Evolutionary conservation across 2,329 filamentous ascomycete genomes (phyloP).

Genomic region (Aphanocladium album): DNA sequence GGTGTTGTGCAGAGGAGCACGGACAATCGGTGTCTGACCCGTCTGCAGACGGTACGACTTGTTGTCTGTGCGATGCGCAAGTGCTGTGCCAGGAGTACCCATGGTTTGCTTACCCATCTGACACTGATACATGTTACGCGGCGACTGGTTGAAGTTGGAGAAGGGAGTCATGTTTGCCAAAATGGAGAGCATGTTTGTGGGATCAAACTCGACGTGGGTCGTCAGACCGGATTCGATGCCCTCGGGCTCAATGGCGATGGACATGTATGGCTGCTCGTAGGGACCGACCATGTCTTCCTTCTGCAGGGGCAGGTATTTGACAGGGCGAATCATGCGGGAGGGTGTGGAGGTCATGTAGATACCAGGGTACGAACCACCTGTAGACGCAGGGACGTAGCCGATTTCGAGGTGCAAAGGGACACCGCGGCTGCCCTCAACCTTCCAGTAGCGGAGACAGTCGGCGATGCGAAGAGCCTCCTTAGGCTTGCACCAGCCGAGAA

Average conservation of each 20-base stretch:
- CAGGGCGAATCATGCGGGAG: slow-evolving; percentile 82
- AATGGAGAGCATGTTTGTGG: slow-evolving; percentile 96
- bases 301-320: slow-evolving; percentile 84
- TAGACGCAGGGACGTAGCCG: slow-evolving; percentile 82
- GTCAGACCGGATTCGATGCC: slow-evolving; percentile 85
- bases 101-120: slow-evolving; percentile 99
- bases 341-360: slow-evolving; percentile 87
- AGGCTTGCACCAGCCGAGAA: slow-evolving; percentile 86
- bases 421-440: slow-evolving; percentile 78
- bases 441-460: slow-evolving; percentile 89
- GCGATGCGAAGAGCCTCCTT: slow-evolving; percentile 75
- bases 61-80: slow-evolving; percentile 89
- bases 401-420: slow-evolving; percentile 85
- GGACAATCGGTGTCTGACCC: slow-evolving; percentile 89
- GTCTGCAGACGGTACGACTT: slow-evolving; percentile 94
- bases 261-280: slow-evolving; percentile 97
- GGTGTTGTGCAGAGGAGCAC: slow-evolving; percentile 86
- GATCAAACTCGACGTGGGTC: slow-evolving; percentile 89
- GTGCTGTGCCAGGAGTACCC: slow-evolving; percentile 86
- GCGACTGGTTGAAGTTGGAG: slow-evolving; percentile 97
- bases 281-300: slow-evolving; percentile 86
- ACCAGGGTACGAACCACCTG: slow-evolving; percentile 91
- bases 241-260: slow-evolving; percentile 83
- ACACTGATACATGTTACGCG: slow-evolving; percentile 98
- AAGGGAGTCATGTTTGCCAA: slow-evolving; percentile 98